Evolutionary conservation across 129 eudicot genomes (phyloP), one percentile per base, ranked within the genome.

Genomic region (Apium graveolens): DNA sequence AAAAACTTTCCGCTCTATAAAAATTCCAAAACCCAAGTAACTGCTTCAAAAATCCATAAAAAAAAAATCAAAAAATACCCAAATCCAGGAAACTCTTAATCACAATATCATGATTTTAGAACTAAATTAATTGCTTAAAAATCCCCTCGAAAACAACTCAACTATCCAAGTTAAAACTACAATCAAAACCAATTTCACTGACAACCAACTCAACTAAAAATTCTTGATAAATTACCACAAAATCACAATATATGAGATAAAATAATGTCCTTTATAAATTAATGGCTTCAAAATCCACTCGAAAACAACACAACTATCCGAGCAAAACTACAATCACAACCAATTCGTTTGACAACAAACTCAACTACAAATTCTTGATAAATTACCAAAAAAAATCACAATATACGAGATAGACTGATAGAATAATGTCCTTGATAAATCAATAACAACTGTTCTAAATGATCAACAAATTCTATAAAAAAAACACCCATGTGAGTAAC

Each of bases 51-150:
- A 39, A n/a, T 37, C 66, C 68, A 60, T 60, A 2, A 60, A 3
- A 1, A 60, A 9, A 12, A 44, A 60, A n/a, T 6, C 11, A 38
- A 60, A n/a, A 26, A 60, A 26, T 21, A 55, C 68, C 68, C 68
- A 60, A 60, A 60, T 60, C 16, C 5, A 11, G 5, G 26, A 60
- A 60, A 26, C 34, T 60, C 32, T 60, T n/a, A 8, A n/a, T n/a
- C 68, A 3, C 32, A 26, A 60, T 60, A 60, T 60, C 32, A 60
- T 3, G 68, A 62, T 77, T 77, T 70, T 44, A 57, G 35, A 77
- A 38, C 57, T 48, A 57, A 57, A 77, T 77, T 26, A 9, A 77
- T 62, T 41, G 80, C 42, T 27, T 63, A 55, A 60, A 69, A 42
- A 26, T 37, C n/a, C 66, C 38, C 68, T 60, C 68, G 1, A 60